Percentiles rank a stretch among this genome's conserved stretches.
phyloP scores from a whole-genome alignment of 2,329 filamentous ascomycete genomes.

The Didymella segeticola region DNA sequence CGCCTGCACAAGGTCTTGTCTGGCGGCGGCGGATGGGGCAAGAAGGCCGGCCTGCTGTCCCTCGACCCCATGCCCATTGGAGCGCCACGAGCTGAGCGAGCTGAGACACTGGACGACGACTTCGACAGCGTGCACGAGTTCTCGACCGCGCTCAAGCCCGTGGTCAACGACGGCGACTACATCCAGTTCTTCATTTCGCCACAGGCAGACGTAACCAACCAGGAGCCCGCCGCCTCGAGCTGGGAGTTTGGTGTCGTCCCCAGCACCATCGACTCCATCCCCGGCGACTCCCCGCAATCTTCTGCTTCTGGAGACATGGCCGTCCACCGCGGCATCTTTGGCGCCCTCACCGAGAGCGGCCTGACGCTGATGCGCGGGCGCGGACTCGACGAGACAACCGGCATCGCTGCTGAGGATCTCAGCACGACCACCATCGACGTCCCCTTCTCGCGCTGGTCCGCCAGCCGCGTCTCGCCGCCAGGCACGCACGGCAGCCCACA shows the following conservation, averaged over 20 bases:
- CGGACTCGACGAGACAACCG: neutral
- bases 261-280: slow-evolving; percentile 52
- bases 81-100: neutral
- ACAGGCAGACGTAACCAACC: neutral
- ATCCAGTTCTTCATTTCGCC: slow-evolving; percentile 55
- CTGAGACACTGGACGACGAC: slow-evolving; percentile 5
- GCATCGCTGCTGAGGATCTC: slow-evolving; percentile 9
- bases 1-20: slow-evolving; percentile 66
- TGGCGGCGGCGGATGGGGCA: slow-evolving; percentile 84
- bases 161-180: slow-evolving; percentile 68
- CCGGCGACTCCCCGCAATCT: slow-evolving; percentile 31
- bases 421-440: slow-evolving; percentile 57
- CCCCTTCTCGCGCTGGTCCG: slow-evolving; percentile 51
- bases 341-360: slow-evolving; percentile 67
- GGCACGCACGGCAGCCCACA: too few relatives aligned
- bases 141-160: slow-evolving; percentile 56
- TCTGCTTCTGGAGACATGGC: slow-evolving; percentile 20
- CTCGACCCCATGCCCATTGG: slow-evolving; percentile 65
- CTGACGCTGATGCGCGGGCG: slow-evolving; percentile 32
- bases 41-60: slow-evolving; percentile 78
- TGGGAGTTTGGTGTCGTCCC: slow-evolving; percentile 53
- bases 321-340: slow-evolving; percentile 59
- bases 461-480: neutral
- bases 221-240: slow-evolving; percentile 19
- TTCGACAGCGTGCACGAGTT: slow-evolving; percentile 36